phyloP scores from a whole-genome alignment of 169 alveolate genomes.

The Cryptosporidium bovis region DNA sequence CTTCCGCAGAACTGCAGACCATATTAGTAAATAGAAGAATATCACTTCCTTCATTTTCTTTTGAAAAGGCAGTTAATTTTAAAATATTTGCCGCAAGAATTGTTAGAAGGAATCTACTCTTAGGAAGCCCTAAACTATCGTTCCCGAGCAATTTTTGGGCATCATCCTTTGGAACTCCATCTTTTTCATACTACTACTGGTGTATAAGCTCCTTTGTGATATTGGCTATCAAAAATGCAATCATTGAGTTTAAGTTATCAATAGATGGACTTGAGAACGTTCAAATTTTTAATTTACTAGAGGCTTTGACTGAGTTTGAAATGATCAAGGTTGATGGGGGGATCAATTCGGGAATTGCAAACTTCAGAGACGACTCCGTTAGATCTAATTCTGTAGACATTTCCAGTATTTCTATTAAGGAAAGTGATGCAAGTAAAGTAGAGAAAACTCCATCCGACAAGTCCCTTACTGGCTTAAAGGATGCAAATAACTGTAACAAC shows the following conservation, averaged over 20 bases:
- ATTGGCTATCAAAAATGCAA: constrained; percentile 22
- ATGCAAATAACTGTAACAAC: no score
- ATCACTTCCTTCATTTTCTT: constrained; percentile 40
- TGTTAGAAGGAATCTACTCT: constrained; percentile 47
- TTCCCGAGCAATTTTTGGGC: constrained; percentile 49
- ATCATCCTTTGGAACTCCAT: constrained; percentile 52
- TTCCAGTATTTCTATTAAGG: not conserved
- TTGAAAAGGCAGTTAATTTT: constrained; percentile 41
- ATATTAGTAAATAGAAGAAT: constrained; percentile 51
- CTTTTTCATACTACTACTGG: constrained; percentile 61
- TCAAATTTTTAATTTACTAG: constrained; percentile 11
- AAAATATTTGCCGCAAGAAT: constrained; percentile 65
- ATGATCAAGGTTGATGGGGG: not conserved
- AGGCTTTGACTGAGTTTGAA: constrained; percentile 58
- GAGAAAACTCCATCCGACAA: not conserved
- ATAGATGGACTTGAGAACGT: constrained; percentile 40
- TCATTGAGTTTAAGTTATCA: constrained; percentile 1
- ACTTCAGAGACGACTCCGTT: not conserved
- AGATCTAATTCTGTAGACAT: not conserved
- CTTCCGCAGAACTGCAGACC: constrained; percentile 47
- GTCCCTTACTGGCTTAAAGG: not conserved
- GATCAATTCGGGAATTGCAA: not conserved
- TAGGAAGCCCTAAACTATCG: constrained; percentile 35
- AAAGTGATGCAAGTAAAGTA: not conserved
- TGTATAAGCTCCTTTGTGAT: constrained; percentile 43